These are phyloP conservation scores for Penicillium palitans DNA, from an alignment of 2,329 filamentous ascomycete genomes.

Conservation along the genomic window DNA sequence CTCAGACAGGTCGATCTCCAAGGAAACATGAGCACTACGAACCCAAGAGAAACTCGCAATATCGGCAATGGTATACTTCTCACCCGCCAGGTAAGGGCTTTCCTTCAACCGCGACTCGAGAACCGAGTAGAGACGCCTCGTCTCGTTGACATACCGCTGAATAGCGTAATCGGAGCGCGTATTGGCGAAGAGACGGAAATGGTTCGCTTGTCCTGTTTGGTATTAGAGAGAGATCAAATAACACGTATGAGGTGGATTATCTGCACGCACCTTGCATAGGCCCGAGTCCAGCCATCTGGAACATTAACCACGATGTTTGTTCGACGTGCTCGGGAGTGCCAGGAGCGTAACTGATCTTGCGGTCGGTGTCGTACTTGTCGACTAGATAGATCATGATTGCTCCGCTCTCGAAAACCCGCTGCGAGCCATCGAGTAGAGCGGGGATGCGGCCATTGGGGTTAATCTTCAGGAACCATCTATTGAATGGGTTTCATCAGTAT, in stretches of 20 bases:
- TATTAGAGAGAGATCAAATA: not conserved
- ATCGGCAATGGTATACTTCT: conserved; percentile 52
- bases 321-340: conserved; percentile 47
- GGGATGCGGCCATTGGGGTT: conserved; percentile 54
- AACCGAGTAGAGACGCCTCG: conserved; percentile 50
- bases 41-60: conserved; percentile 51
- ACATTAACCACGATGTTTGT: conserved; percentile 49
- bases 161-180: conserved; percentile 48
- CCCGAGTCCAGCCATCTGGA: conserved; percentile 45
- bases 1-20: conserved; percentile 35
- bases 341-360: conserved; percentile 46
- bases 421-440: conserved; percentile 44
- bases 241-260: not conserved
- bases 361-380: conserved; percentile 46
- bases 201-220: conserved; percentile 47
- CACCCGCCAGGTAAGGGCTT: conserved; percentile 48
- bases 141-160: conserved; percentile 51
- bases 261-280: conserved; percentile 43
- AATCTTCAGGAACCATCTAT: conserved; percentile 48
- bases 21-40: conserved; percentile 15
- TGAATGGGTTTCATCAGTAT: not conserved
- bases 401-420: conserved; percentile 49
- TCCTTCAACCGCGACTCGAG: conserved; percentile 46
- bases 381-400: conserved; percentile 50
- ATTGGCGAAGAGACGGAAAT: conserved; percentile 49